A percentile compares a stretch with the other conserved stretches of the same genome.
Conservation (phyloP, 305 asterid species). For the Plantago coronopus region DNA sequence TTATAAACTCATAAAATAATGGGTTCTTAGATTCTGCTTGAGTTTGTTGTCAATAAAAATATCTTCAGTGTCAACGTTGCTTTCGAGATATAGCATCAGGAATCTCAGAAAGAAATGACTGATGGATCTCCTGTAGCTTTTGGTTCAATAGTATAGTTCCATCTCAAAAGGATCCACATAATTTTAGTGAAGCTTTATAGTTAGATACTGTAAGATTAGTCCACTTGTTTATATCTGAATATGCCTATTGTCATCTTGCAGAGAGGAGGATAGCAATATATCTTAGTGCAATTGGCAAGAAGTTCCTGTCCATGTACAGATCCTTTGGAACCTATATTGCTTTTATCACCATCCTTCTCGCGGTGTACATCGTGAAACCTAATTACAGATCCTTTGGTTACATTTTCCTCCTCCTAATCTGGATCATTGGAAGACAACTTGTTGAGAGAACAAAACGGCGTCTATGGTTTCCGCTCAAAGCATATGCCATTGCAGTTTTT, state of each 20-base stretch:
- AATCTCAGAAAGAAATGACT: constrained; percentile 14
- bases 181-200: not conserved
- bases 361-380: constrained; percentile 83
- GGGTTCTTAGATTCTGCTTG: constrained; percentile 25
- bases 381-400: constrained; percentile 86
- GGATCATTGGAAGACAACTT: constrained; percentile 94
- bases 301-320: constrained; percentile 78
- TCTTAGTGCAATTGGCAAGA: constrained; percentile 83
- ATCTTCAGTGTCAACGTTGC: constrained; percentile 11
- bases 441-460: constrained; percentile 78
- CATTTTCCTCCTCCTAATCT: constrained; percentile 86
- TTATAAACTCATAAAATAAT: constrained; percentile 26
- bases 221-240: not conserved
- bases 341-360: constrained; percentile 79
- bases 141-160: constrained; percentile 17
- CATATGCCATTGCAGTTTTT: constrained; percentile 69
- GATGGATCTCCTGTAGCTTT: constrained; percentile 4
- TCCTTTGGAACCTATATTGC: constrained; percentile 95
- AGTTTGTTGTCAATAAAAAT: constrained; percentile 21
- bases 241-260: constrained; percentile 42
- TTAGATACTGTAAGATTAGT: not conserved
- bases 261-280: constrained; percentile 88
- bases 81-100: constrained; percentile 1
- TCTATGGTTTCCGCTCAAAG: constrained; percentile 94
- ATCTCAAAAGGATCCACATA: not conserved